Evolutionary conservation across 331 rosid genomes (phyloP).

Genomic region (Quercus tomentella): DNA sequence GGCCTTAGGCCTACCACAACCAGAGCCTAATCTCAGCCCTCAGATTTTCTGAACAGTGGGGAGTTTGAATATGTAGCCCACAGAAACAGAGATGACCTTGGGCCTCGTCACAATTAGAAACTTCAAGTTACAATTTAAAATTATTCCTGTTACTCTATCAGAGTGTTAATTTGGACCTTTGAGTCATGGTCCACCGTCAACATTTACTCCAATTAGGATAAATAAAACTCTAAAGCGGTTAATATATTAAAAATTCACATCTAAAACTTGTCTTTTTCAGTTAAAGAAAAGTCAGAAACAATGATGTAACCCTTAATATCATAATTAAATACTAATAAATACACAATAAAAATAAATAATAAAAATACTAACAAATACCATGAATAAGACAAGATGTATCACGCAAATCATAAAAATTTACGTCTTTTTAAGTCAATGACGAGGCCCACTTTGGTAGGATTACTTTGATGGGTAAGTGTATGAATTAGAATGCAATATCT

Average conservation of each 20-base stretch:
- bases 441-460: slow-evolving; percentile 40
- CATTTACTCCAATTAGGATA: neutral
- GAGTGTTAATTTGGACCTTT: neutral
- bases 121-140: neutral
- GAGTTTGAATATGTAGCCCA: neutral
- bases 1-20: too few relatives aligned
- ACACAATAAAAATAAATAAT: too few relatives aligned
- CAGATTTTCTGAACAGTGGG: neutral
- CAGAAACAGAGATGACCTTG: neutral
- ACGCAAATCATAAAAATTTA: slow-evolving; percentile 18
- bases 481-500: slow-evolving; percentile 19
- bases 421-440: slow-evolving; percentile 35
- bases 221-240: neutral
- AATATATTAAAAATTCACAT: neutral
- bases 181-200: neutral
- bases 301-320: neutral
- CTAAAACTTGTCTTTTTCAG: neutral
- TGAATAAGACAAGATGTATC: neutral
- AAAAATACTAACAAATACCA: neutral
- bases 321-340: neutral
- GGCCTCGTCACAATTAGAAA: neutral
- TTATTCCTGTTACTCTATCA: neutral
- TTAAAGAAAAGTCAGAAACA: neutral
- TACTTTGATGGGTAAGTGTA: slow-evolving; percentile 12
- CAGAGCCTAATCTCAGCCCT: neutral